Evolutionary conservation across 805 yeast genomes (phyloP), one percentile per base, ranked within the genome.

Genomic region (Ogataea ganodermae): DNA sequence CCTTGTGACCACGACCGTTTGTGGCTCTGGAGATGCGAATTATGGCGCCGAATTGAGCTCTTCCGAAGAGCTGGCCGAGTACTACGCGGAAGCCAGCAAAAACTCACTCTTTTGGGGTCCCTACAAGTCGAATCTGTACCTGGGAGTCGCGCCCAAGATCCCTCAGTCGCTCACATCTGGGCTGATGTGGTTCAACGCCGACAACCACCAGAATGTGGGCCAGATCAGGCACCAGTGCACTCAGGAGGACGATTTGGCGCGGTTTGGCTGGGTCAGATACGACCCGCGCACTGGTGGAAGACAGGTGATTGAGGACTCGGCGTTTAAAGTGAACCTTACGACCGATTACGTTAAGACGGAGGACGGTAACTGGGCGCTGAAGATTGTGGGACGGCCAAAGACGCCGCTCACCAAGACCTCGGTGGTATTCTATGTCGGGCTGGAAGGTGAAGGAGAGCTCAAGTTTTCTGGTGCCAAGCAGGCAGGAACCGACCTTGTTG

Each of bases 211-310:
- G 4, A 85, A 85, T 1, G 57, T 88, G 10, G 67, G 73, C 4
- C 68, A 73, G 18, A 65, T 85, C 20, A 80, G 96, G 56, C 96
- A 90, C 65, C 74, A 78, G 45, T 87, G 90, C 59, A 89, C 84
- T 44, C 90, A 83, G 56, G 71, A 71, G 30, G 92, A 90, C 58
- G 77, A 81, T 42, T 73, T 90, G 69, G 74, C 74, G 20, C 81
- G 79, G 45, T 92, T 87, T 56, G 89, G 91, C 21, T 94, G 97
- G 97, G 74, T 79, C n/a, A 70, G 74, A 30, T 94, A 86, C 63
- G 98, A 94, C 62, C 90, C 97, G 4, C 75, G 98, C 53, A 42
- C 67, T 12, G 99, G 99, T 20, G 99, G 99, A 0, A 72, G 78
- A 50, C 92, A 94, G 61, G 71, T 78, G 1, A 81, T 94, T 23